phyloP scores from a whole-genome alignment of 2,329 filamentous ascomycete genomes.

The Alternaria metachromatica region DNA sequence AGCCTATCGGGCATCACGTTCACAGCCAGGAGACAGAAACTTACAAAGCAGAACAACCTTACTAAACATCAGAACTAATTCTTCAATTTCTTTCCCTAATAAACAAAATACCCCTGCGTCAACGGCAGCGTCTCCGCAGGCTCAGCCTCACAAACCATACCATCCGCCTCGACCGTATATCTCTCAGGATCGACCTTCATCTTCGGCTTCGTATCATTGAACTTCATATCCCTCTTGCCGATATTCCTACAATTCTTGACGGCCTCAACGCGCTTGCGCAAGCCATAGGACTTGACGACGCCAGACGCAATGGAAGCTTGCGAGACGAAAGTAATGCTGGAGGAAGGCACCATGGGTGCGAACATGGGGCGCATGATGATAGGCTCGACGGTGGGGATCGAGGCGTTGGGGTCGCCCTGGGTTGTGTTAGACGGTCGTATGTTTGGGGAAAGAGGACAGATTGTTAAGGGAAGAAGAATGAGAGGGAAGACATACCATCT shows the following conservation, averaged over 20 bases:
- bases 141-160: constrained; percentile 73
- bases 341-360: constrained; percentile 72
- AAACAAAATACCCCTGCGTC: constrained; percentile 79
- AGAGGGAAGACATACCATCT: constrained; percentile 76
- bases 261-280: constrained; percentile 80
- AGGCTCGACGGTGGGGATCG: constrained; percentile 86
- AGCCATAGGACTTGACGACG: constrained; percentile 71
- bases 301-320: constrained; percentile 72
- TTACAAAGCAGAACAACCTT: too few species aligned
- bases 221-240: constrained; percentile 88
- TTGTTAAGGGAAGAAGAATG: too few species aligned
- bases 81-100: constrained; percentile 52
- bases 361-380: constrained; percentile 87
- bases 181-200: constrained; percentile 93
- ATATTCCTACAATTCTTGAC: constrained; percentile 78
- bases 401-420: constrained; percentile 58
- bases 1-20: too few species aligned
- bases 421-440: background rate
- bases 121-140: constrained; percentile 75
- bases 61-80: background rate
- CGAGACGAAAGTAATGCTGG: constrained; percentile 84
- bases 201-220: constrained; percentile 79
- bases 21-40: background rate
- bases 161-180: constrained; percentile 87
- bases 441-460: too few species aligned